Conservation (phyloP, 2,329 filamentous ascomycete genomes). For the Ceratocystis cubensis region DNA sequence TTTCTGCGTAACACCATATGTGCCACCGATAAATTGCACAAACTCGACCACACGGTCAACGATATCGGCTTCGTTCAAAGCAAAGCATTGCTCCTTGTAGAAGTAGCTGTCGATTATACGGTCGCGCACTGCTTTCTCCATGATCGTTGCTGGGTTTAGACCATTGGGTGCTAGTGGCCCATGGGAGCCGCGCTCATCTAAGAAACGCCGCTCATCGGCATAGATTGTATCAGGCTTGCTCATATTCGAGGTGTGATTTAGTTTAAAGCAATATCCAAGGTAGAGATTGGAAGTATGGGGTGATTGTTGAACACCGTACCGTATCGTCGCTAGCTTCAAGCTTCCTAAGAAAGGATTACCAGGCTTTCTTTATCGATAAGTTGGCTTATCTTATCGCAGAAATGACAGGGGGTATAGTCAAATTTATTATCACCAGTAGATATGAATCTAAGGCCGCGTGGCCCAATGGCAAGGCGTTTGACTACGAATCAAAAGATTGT, state of each 20-base stretch:
- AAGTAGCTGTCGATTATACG: constrained; percentile 93
- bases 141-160: constrained; percentile 85
- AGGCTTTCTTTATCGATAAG: constrained; percentile 16
- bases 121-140: constrained; percentile 91
- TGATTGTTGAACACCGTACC: no score
- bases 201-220: constrained; percentile 68
- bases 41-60: constrained; percentile 80
- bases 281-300: not conserved
- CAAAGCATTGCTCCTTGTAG: constrained; percentile 98
- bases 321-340: not conserved
- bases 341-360: not conserved
- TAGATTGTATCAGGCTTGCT: constrained; percentile 41
- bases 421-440: accelerated
- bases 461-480: constrained; percentile 22
- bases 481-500: constrained; percentile 22
- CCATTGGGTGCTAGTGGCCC: constrained; percentile 68
- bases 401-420: not conserved
- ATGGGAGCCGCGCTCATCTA: constrained; percentile 79
- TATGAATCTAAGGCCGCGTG: constrained; percentile 13
- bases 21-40: constrained; percentile 75
- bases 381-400: not conserved
- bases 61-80: constrained; percentile 69
- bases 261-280: no score
- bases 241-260: constrained; percentile 5
- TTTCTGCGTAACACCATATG: constrained; percentile 69